Evolutionary conservation across 106 monocot species (phyloP), one percentile per base, ranked within the genome.

Genomic region (Dioscorea dumetorum): DNA sequence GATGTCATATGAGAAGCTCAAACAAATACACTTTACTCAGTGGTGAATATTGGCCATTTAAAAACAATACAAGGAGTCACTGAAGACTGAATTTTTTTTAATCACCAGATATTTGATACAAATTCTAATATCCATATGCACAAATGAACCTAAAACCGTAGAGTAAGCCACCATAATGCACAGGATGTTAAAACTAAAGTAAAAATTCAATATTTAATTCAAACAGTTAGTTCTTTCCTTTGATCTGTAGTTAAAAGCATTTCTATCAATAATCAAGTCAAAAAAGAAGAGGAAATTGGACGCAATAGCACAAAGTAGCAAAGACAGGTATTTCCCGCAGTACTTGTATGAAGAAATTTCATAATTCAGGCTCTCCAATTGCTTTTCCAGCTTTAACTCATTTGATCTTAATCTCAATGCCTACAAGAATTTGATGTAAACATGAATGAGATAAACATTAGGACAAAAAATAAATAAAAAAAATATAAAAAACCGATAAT

Each of bases 341-440:
- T 84, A 99, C 99, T 72, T 99, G 83, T 85, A 93, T 20, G 90
- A 93, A 83, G 74, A 50, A 73, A 90, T 78, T 64, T 99, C 99
- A 71, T 84, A 80, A 79, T 75, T 70, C 41, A 83, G 57, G 19
- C 66, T 70, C 48, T 90, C 93, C 76, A 90, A 61, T 71, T 83
- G 81, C 73, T 93, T 99, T 79, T 90, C 99, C 67, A 99, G 74
- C 77, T 90, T 93, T 65, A 99, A 70, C 75, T 99, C 99, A 81
- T 90, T 99, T 72, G 99, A 99, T 62, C 99, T 82, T 73, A 99
- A 61, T 79, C 90, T 90, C 59, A 99, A 87, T 50, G 93, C 93
- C 99, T 99, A 41, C 41, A 41, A 41, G 41, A 41, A 41, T 41
- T 41, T 41, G 73, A 57, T 50, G 58, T 63, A 66, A 50, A 73